These are phyloP conservation scores for Ampelomyces quisqualis DNA, from an alignment of 2,329 filamentous ascomycete genomes.

Conservation along the genomic window DNA sequence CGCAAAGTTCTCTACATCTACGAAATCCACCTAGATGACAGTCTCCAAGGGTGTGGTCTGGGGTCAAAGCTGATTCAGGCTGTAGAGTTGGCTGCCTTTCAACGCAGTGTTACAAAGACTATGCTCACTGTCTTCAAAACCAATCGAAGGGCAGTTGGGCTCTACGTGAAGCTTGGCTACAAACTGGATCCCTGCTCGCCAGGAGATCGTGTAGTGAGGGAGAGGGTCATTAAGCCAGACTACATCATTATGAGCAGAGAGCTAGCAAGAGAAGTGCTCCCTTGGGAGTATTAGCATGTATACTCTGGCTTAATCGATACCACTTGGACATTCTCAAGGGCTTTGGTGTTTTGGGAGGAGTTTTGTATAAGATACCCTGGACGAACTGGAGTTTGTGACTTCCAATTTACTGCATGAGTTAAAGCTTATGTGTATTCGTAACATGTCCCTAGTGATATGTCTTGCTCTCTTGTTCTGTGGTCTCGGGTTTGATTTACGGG, in stretches of 20 bases:
- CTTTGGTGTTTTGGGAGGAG: too few species aligned
- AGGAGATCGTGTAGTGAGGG: constrained; percentile 42
- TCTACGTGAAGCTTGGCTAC: constrained; percentile 64
- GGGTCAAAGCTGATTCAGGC: constrained; percentile 61
- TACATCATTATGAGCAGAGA: constrained; percentile 4
- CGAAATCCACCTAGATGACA: constrained; percentile 67
- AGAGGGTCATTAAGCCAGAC: constrained; percentile 16
- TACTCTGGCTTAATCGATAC: too few species aligned
- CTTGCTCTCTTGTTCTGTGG: too few species aligned
- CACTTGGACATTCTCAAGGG: too few species aligned
- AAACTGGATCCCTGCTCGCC: constrained; percentile 56
- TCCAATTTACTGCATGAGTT: too few species aligned
- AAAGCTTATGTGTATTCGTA: too few species aligned
- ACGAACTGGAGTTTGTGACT: too few species aligned
- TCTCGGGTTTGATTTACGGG: too few species aligned
- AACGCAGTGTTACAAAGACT: constrained; percentile 61
- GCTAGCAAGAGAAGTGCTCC: not conserved
- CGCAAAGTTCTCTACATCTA: constrained; percentile 73
- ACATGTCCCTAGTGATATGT: too few species aligned
- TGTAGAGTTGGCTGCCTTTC: constrained; percentile 55
- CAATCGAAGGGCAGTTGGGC: constrained; percentile 59
- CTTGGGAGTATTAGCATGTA: too few species aligned
- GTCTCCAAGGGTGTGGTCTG: constrained; percentile 62
- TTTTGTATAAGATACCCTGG: not conserved
- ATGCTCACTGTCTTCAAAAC: constrained; percentile 73